Evolutionary conservation across 1,284 basidiomycete species (phyloP).

Genomic region (Marasmius fiardii): DNA sequence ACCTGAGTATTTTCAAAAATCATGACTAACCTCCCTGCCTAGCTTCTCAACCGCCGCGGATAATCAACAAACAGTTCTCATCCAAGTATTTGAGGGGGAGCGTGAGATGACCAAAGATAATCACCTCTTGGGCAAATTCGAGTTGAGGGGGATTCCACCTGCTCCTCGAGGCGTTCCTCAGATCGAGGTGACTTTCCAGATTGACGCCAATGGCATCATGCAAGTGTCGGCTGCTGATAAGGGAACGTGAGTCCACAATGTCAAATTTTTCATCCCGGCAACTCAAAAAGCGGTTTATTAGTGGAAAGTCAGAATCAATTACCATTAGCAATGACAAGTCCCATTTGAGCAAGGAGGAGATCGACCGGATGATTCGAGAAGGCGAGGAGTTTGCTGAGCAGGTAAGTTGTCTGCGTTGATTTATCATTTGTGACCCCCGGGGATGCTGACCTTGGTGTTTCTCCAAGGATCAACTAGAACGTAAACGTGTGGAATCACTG

Average conservation of each 20-base stretch:
- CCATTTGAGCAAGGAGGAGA: conserved; percentile 13
- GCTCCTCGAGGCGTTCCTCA: conserved; percentile 82
- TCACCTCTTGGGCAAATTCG: conserved; percentile 84
- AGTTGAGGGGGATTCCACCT: conserved; percentile 78
- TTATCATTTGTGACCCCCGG: neutral
- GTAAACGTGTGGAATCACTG: conserved; percentile 60
- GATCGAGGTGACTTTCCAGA: conserved; percentile 83
- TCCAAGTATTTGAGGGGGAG: conserved; percentile 83
- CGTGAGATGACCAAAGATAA: conserved; percentile 84
- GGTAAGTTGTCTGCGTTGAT: conserved; percentile 1
- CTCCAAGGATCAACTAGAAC: conserved; percentile 16
- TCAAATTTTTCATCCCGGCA: neutral
- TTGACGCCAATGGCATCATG: conserved; percentile 76
- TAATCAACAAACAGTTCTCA: conserved; percentile 64
- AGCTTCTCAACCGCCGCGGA: conserved; percentile 61
- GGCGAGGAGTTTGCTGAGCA: conserved; percentile 16
- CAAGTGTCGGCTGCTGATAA: conserved; percentile 70
- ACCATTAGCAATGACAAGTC: conserved; percentile 36
- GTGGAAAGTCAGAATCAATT: conserved; percentile 75
- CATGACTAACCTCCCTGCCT: conserved; percentile 1
- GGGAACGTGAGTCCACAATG: conserved; percentile 36
- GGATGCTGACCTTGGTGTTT: neutral
- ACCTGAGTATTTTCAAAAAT: neutral
- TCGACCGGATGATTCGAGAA: conserved; percentile 13
- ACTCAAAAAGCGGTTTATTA: conserved; percentile 10